phyloP scores from a whole-genome alignment of 768 basidiomycete genomes.

The Tricholoma matsutake region DNA sequence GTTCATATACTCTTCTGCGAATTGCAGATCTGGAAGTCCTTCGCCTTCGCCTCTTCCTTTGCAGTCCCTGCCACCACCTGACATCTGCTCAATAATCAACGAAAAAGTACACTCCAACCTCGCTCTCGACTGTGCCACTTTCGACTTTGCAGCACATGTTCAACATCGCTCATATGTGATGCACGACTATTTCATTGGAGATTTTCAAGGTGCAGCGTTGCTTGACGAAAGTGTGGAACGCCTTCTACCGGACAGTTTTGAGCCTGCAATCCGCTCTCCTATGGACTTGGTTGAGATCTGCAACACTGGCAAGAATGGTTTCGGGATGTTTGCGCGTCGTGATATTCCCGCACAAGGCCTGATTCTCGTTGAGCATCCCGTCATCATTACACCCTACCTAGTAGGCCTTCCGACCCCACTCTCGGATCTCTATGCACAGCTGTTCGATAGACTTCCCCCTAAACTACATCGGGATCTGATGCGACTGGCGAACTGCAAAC shows the following conservation, averaged over 20 bases:
- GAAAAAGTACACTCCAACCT: constrained; percentile 20
- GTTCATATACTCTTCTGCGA: constrained; percentile 3
- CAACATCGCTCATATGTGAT: constrained; percentile 24
- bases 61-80: constrained; percentile 11
- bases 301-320: constrained; percentile 29
- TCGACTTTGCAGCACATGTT: constrained; percentile 26
- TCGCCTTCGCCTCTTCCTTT: not conserved
- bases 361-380: constrained; percentile 39
- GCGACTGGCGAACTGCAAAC: constrained; percentile 27
- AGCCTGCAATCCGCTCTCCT: constrained; percentile 3
- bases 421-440: constrained; percentile 29
- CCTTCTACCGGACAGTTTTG: constrained; percentile 22
- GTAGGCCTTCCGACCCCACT: constrained; percentile 23
- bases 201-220: constrained; percentile 23
- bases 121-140: constrained; percentile 19
- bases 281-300: constrained; percentile 18
- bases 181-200: constrained; percentile 16
- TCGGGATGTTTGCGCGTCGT: constrained; percentile 35
- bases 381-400: constrained; percentile 36
- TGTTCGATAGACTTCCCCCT: constrained; percentile 27
- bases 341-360: constrained; percentile 30
- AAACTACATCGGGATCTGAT: constrained; percentile 24
- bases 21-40: constrained; percentile 3
- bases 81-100: constrained; percentile 18
- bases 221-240: constrained; percentile 29